Percentiles rank a stretch among this genome's conserved stretches.
These are phyloP conservation scores for Cladobotryum protrusum DNA, from an alignment of 2,329 filamentous ascomycete genomes.

Conservation along the genomic window DNA sequence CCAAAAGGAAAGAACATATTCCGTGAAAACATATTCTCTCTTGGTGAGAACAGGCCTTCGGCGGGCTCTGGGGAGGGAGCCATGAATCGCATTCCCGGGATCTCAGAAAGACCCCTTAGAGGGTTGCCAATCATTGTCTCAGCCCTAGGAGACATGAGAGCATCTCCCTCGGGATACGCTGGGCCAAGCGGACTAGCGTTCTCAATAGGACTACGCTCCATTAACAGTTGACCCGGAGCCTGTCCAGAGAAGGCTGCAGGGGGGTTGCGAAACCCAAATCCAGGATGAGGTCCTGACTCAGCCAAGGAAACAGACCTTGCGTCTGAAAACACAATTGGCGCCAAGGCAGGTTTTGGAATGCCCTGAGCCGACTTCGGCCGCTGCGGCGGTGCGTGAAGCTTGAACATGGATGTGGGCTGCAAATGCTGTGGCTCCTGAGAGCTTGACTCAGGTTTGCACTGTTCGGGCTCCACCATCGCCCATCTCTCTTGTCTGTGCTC, in stretches of 20 bases:
- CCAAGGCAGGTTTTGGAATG: conserved; percentile 11
- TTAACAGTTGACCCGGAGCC: conserved; percentile 13
- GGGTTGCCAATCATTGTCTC: conserved; percentile 68
- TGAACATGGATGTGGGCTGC: conserved; percentile 13
- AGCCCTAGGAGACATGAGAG: conserved; percentile 63
- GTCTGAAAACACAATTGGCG: conserved; percentile 17
- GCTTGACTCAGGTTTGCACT: background rate
- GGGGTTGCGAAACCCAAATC: conserved; percentile 36
- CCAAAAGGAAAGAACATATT: conserved; percentile 48
- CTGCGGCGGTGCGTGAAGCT: conserved; percentile 7
- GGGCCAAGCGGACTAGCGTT: conserved; percentile 31
- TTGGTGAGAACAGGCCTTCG: conserved; percentile 49
- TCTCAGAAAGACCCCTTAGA: conserved; percentile 42
- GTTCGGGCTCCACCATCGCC: background rate
- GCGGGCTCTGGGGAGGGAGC: conserved; percentile 47
- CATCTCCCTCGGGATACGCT: conserved; percentile 39
- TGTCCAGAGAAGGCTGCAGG: conserved; percentile 16
- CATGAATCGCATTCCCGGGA: conserved; percentile 46
- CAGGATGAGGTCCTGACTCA: conserved; percentile 35
- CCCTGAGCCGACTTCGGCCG: conserved; percentile 10
- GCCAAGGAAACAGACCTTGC: conserved; percentile 34
- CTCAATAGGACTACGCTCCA: conserved; percentile 20
- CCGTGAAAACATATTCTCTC: conserved; percentile 46
- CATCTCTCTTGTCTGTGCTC: conserved; percentile 7
- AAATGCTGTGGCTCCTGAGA: conserved; percentile 2